phyloP scores from a whole-genome alignment of 139 green algal genomes.

The Ulvella scutata region DNA sequence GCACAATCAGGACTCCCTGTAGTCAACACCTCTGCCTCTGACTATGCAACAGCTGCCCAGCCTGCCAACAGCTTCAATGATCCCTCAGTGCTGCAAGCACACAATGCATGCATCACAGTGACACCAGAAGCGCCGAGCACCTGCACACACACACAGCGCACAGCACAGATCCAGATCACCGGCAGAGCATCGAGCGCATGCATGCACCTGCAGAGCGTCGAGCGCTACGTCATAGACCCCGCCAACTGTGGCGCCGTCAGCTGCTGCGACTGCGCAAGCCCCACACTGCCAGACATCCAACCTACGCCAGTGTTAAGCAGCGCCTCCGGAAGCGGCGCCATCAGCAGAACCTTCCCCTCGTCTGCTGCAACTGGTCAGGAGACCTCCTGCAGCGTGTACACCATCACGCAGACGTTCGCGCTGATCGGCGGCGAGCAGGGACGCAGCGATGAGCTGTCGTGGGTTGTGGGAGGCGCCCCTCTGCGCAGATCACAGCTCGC shows the following conservation, averaged over 20 bases:
- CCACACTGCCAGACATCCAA: background rate
- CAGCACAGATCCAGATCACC: no score
- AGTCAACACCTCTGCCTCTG: no score
- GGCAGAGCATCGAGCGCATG: no score
- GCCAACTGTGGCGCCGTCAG: background rate
- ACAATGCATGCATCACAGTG: no score
- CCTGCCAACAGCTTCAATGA: no score
- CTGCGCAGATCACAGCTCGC: background rate
- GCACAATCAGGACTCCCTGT: no score
- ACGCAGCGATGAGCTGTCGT: background rate
- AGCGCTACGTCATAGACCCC: background rate
- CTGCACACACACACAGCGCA: no score
- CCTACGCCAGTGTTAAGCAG: no score
- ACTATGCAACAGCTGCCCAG: no score
- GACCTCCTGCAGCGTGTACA: background rate
- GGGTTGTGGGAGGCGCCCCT: background rate
- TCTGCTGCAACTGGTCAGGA: background rate
- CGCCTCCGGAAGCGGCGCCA: background rate
- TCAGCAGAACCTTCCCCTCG: background rate
- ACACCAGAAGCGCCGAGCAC: no score
- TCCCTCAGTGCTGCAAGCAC: no score
- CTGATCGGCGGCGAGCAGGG: background rate
- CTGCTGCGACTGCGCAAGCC: background rate
- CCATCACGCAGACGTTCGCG: conserved; percentile 2
- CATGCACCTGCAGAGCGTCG: no score